Conservation (phyloP, 176 grass and related monocot species). For the Ananas comosus region DNA sequence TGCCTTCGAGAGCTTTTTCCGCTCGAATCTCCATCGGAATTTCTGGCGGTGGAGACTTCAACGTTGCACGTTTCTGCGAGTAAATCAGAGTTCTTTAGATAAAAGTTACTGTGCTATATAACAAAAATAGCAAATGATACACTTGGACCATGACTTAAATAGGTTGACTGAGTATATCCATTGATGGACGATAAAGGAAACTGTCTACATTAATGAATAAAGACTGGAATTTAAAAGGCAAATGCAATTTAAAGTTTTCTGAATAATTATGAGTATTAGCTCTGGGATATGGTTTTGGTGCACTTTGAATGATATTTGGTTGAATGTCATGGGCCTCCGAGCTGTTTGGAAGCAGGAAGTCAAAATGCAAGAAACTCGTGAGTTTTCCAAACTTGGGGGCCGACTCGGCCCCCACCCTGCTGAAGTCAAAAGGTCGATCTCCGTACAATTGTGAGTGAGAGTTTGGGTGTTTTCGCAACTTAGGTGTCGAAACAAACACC, state of each 20-base stretch:
- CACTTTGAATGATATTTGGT: background rate
- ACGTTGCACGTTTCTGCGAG: constrained; percentile 70
- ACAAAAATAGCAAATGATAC: background rate
- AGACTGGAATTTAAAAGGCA: background rate
- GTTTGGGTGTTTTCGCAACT: too few species aligned
- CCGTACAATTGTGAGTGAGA: too few species aligned
- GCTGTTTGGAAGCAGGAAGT: too few species aligned
- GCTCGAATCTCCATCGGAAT: constrained; percentile 55
- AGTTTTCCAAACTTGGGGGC: too few species aligned
- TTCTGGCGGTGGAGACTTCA: constrained; percentile 44
- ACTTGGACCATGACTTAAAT: background rate
- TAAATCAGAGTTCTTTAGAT: background rate
- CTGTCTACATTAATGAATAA: background rate
- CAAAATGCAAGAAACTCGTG: too few species aligned
- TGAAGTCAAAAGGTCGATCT: too few species aligned
- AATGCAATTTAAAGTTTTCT: background rate
- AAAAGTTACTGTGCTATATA: background rate
- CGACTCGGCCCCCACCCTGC: too few species aligned
- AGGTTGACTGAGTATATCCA: background rate
- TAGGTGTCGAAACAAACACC: too few species aligned
- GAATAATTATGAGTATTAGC: background rate
- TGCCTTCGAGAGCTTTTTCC: constrained; percentile 84
- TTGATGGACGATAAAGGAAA: background rate
- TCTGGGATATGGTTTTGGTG: background rate
- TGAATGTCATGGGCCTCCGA: background rate